Percentiles rank a stretch among this genome's conserved stretches.
Conservation (phyloP, 129 eudicot genomes). For the Flaveria robusta region DNA sequence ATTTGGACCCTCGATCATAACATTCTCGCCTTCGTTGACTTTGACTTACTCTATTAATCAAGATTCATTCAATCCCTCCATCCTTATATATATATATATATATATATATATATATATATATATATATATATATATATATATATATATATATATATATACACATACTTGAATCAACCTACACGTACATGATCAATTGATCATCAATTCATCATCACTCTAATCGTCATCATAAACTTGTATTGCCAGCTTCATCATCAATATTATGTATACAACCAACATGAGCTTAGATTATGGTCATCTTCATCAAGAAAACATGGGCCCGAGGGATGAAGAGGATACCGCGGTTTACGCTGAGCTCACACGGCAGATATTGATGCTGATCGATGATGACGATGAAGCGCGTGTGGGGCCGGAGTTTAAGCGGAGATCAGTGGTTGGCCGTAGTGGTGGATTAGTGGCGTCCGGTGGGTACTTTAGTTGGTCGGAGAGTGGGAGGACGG, state of each 20-base stretch:
- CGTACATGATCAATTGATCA: constrained; percentile 12
- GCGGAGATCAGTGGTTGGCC: constrained; percentile 1
- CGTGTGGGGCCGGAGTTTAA: constrained; percentile 3
- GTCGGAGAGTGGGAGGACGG: constrained; percentile 33
- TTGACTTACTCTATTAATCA: constrained; percentile 21
- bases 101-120: too few species aligned
- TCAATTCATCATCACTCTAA: neutral
- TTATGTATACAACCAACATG: neutral
- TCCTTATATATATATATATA: too few species aligned
- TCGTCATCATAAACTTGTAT: too few species aligned
- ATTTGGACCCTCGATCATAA: constrained; percentile 23
- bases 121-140: too few species aligned
- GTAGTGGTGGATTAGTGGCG: neutral
- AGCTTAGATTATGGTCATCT: neutral
- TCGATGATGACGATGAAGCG: constrained; percentile 44
- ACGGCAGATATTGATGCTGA: constrained; percentile 47
- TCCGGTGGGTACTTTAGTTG: constrained; percentile 52
- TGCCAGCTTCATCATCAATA: too few species aligned
- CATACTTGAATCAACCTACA: neutral
- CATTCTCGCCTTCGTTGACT: constrained; percentile 5
- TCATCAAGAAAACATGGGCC: constrained; percentile 19
- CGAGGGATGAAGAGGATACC: constrained; percentile 31
- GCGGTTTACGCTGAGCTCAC: constrained; percentile 50
- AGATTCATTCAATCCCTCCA: constrained; percentile 13
- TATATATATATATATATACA: too few species aligned